phyloP scores from a whole-genome alignment of 495 filamentous ascomycete species.

The Penicillium simplicissimum region DNA sequence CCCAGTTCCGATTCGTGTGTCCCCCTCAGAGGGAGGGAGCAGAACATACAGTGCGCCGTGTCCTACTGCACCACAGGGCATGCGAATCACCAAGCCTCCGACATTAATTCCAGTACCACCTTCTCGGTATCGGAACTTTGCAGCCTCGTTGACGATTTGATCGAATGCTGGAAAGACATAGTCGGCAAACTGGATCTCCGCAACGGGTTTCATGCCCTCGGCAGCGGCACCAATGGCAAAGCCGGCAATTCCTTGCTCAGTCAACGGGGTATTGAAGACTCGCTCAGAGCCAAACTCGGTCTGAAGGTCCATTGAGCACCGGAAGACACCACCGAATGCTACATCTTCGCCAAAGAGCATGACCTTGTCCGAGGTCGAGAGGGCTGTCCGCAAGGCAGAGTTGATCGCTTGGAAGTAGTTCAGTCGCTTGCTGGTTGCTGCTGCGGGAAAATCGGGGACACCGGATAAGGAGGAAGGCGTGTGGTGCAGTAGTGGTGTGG shows the following conservation, averaged over 20 bases:
- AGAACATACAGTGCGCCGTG: conserved; percentile 81
- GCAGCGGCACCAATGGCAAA: conserved; percentile 90
- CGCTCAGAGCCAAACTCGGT: conserved; percentile 83
- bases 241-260: conserved; percentile 92
- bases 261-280: conserved; percentile 95
- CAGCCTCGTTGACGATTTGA: conserved; percentile 95
- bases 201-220: conserved; percentile 89
- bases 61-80: conserved; percentile 95
- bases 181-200: conserved; percentile 98
- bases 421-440: conserved; percentile 73
- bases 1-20: too few relatives aligned
- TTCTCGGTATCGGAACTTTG: conserved; percentile 88
- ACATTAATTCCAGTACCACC: conserved; percentile 66
- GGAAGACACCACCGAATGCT: conserved; percentile 94
- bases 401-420: conserved; percentile 95
- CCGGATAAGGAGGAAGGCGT: conserved; percentile 68
- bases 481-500: conserved; percentile 79
- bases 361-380: conserved; percentile 82
- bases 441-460: conserved; percentile 61
- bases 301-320: conserved; percentile 88
- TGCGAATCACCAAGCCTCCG: conserved; percentile 84
- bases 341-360: conserved; percentile 96
- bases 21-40: too few relatives aligned
- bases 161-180: conserved; percentile 97
- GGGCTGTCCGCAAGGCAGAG: conserved; percentile 76